Percentiles rank a stretch among this genome's conserved stretches.
These are phyloP conservation scores for Saturnispora kantuleensis DNA, from an alignment of 805 yeast species.

Conservation along the genomic window DNA sequence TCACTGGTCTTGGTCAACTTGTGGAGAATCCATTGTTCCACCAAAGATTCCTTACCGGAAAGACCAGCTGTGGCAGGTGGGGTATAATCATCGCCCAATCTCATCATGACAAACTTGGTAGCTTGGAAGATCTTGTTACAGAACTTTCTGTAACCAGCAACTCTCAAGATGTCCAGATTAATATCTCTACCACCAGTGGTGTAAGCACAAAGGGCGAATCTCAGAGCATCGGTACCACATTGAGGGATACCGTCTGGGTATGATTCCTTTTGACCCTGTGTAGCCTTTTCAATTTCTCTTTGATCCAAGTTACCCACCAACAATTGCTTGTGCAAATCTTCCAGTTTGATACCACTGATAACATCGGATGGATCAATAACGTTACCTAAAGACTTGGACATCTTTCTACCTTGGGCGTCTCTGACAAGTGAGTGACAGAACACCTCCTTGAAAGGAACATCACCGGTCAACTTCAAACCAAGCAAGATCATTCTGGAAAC, in stretches of 20 bases:
- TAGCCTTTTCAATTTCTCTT: constrained; percentile 78
- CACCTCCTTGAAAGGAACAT: constrained; percentile 89
- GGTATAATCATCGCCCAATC: constrained; percentile 77
- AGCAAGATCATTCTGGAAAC: constrained; percentile 92
- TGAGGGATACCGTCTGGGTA: constrained; percentile 98
- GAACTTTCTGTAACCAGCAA: constrained; percentile 98
- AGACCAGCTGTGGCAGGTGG: constrained; percentile 59
- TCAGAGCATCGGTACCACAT: constrained; percentile 98
- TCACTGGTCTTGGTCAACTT: constrained; percentile 65
- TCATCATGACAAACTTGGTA: constrained; percentile 89
- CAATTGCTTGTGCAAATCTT: constrained; percentile 70
- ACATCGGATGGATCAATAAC: constrained; percentile 96
- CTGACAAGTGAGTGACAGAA: constrained; percentile 97
- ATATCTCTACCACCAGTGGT: constrained; percentile 98
- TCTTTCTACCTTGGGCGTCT: constrained; percentile 98
- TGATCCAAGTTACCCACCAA: constrained; percentile 79
- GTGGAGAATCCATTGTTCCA: constrained; percentile 94
- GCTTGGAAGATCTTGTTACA: constrained; percentile 99
- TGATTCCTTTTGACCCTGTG: constrained; percentile 74
- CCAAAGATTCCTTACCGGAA: constrained; percentile 79
- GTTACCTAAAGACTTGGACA: constrained; percentile 97
- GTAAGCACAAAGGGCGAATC: constrained; percentile 97
- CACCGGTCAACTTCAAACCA: constrained; percentile 83
- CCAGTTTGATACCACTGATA: constrained; percentile 75
- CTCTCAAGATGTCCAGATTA: constrained; percentile 90